Evolutionary conservation across 2,329 filamentous ascomycete genomes (phyloP), one percentile per base, ranked within the genome.

Genomic region (Dryadomyces sulphureus): DNA sequence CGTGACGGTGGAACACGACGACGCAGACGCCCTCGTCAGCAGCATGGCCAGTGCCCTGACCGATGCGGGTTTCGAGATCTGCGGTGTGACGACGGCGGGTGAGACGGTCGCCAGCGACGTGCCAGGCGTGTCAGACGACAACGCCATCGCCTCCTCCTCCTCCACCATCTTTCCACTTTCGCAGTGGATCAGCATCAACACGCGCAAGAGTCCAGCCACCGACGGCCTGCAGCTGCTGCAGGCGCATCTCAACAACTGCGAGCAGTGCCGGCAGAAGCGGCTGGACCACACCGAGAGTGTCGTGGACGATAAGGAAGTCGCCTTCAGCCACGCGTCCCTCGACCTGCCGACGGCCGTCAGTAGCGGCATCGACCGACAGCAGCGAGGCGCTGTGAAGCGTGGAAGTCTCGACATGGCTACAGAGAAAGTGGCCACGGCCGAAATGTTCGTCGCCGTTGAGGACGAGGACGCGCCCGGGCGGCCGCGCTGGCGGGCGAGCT

Each of bases 1-100:
- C 49, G 75, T 85, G 53, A 78, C 76, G 27, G 65, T 81, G 52
- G 65, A 69, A 56, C 77, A 81, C 60, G 54, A 66, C 20, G 52
- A 69, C 25, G 57, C 61, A n/a, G 60, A 65, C n/a, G 66, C 69
- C 3, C 59, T 66, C 38, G n/a, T n/a, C n/a, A 64, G 65, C 30
- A 54, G 53, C 25, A 68, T 72, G 56, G 59, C 60, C 34, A 52
- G 57, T 6, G 66, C 69, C 20, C 65, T 82, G 17, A 67, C 75
- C 46, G 65, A 69, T 43, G 70, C 69, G 21, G 77, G 75, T 11
- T 81, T 80, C 54, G 73, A 79, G 48, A 62, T 80, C 40, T 70
- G 70, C 55, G 70, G 65, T 51, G 60, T 71, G 30, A 60, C 60
- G 17, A 62, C 60, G n/a, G 54, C 56, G 34, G 55, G 55, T 43